Base-by-base conservation (phyloP, 345 rosid species). In the Noccaea caerulescens region DNA sequence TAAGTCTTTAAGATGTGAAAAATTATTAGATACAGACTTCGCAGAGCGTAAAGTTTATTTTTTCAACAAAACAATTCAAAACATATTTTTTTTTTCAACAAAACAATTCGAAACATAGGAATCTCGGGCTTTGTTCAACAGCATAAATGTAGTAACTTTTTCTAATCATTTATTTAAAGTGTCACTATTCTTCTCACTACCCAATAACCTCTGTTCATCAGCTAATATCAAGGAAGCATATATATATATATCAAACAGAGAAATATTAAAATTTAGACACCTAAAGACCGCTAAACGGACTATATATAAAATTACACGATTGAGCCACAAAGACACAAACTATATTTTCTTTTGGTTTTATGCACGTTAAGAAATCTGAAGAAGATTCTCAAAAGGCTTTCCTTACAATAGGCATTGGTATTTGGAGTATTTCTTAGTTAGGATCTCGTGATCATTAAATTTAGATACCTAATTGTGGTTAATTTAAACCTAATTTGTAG, bases 201-300 rank as follows among this genome's bases (percentile, higher is more conserved):
- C 59, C 18, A 32, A n/a, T 54, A 30, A 32, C 33, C 55, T 23
- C n/a, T 51, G 11, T 51, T 51, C 51, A n/a, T 46, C 51, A 46
- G 51, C 51, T 46, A 13, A 46, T 46, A n/a, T 46, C 18, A 46
- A 7, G 51, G 51, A 46, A 20, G 8, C 20, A 49, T 45, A 45
- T 45, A 5, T 45, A 27, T 33, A 33, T 4, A 33, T 4, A 33
- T 33, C 7, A 33, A 5, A 33, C 13, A 6, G 11, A 18, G 11
- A 47, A 4, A 47, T 8, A 7, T 46, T 7, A 49, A 49, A 49
- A 20, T 3, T 49, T 49, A 16, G 16, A 49, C 25, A 16, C 23
- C 23, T 20, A 20, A 20, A 20, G 23, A 20, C 23, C 23, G 23
- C 23, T 20, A 20, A 20, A 20, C 23, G 23, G 23, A 20, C 23